Conservation (phyloP, 495 filamentous ascomycete genomes). For the Opeltia flavorubescens region DNA sequence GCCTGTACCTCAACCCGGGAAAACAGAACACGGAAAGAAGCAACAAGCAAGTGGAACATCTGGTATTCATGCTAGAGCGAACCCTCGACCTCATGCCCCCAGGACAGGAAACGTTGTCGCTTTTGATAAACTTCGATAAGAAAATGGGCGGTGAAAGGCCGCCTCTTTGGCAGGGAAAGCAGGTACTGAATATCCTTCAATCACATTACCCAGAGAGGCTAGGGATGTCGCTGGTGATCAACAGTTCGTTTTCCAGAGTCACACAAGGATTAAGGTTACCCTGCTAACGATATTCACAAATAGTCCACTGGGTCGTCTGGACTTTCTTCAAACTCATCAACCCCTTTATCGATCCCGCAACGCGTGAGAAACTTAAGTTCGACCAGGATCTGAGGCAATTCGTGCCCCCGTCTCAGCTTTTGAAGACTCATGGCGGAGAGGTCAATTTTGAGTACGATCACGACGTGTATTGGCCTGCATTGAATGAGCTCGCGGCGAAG, state of each 20-base stretch:
- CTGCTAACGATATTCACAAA: not conserved
- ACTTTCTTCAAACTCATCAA: slow-evolving; percentile 91
- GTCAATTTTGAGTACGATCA: slow-evolving; percentile 77
- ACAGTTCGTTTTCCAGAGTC: slow-evolving; percentile 40
- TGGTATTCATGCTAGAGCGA: slow-evolving; percentile 90
- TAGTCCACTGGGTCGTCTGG: slow-evolving; percentile 76
- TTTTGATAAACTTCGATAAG: slow-evolving; percentile 82
- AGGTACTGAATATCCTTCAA: slow-evolving; percentile 77
- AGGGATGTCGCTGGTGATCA: slow-evolving; percentile 76
- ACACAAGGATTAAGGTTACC: not conserved
- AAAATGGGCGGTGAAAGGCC: slow-evolving; percentile 54
- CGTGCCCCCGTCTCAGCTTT: slow-evolving; percentile 65
- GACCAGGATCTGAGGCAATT: slow-evolving; percentile 71
- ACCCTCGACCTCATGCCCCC: slow-evolving; percentile 76
- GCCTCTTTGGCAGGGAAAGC: slow-evolving; percentile 64
- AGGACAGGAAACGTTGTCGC: slow-evolving; percentile 67
- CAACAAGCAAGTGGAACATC: slow-evolving; percentile 82
- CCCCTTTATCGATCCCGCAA: slow-evolving; percentile 89
- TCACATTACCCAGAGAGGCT: slow-evolving; percentile 88
- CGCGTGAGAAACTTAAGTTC: slow-evolving; percentile 85
- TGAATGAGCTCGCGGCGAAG: slow-evolving; percentile 51
- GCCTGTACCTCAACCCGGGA: slow-evolving; percentile 75
- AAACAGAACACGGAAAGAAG: slow-evolving; percentile 83
- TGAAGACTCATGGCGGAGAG: slow-evolving; percentile 42
- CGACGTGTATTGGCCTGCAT: slow-evolving; percentile 71